Conservation (phyloP, 495 filamentous ascomycete genomes). For the Lophium mytilinum region DNA sequence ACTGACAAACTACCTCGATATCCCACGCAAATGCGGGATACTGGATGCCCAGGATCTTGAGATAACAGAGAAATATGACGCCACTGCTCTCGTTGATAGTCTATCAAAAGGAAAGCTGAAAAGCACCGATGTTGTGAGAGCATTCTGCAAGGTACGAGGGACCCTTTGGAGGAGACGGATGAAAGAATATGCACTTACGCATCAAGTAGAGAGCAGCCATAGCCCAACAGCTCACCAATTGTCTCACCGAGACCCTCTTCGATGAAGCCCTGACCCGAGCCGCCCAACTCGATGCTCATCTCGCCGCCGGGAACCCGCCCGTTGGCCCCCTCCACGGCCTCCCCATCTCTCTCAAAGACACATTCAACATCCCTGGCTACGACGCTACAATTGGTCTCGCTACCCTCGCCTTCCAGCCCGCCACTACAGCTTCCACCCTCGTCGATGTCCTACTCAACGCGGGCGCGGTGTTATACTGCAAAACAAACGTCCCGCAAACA, state of each 20-base stretch:
- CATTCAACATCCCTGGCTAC: conserved; percentile 32
- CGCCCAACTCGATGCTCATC: conserved; percentile 29
- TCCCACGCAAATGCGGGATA: conserved; percentile 34
- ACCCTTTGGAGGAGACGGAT: background rate
- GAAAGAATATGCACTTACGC: background rate
- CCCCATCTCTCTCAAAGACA: conserved; percentile 36
- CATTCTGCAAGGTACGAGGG: conserved; percentile 52
- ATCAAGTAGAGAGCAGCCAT: conserved; percentile 32
- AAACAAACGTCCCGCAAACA: conserved; percentile 40
- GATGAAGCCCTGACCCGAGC: conserved; percentile 30
- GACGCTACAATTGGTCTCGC: conserved; percentile 33
- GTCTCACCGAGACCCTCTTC: conserved; percentile 38
- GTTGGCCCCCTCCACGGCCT: conserved; percentile 35
- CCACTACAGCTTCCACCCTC: conserved; percentile 23
- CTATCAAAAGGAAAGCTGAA: conserved; percentile 43
- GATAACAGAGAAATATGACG: conserved; percentile 52
- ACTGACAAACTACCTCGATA: conserved; percentile 22
- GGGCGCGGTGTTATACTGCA: conserved; percentile 39
- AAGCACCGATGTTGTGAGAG: conserved; percentile 46
- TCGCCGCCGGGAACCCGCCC: conserved; percentile 25
- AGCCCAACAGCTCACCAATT: conserved; percentile 36
- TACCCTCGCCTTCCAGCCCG: conserved; percentile 29
- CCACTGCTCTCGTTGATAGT: conserved; percentile 41
- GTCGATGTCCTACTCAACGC: conserved; percentile 30
- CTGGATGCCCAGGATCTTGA: conserved; percentile 45